Base-by-base conservation (phyloP, 2,329 filamentous ascomycete genomes). In the Rhinocladiella similis region DNA sequence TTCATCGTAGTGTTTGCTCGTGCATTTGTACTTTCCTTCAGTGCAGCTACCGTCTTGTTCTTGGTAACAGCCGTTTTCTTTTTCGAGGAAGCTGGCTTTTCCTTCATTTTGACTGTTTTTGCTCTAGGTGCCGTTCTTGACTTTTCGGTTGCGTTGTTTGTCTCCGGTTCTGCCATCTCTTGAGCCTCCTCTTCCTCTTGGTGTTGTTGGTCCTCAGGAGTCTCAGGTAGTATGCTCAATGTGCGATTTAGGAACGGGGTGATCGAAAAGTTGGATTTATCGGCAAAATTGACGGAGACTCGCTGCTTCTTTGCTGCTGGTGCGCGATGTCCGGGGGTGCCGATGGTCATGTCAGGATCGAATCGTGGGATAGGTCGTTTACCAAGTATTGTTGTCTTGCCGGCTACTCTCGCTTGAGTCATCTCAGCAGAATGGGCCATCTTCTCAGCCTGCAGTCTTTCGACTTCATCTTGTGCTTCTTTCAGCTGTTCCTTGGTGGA, bases 251-350 rank as follows among this genome's bases (percentile, higher is more conserved):
- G 79, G 77, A 96, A 97, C 0, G 93, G 93, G 0, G 93, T 97
- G 62, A 97, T 91, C 3, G 91, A 96, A 72, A 97, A 97, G 2
- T 83, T 86, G 0, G 92, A 97, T 72, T 96, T 97, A 68, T 96
- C 90, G 27, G 89, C 91, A 4, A 89, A 77, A 53, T 84, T 75
- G 1, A 83, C 80, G 36, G 83, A 81, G 18, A 85, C 82, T 47
- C 77, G 80, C 53, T 79, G 76, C 69, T 85, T 86, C 71, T 86
- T 88, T 19, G 75, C 72, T 46, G 69, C 63, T 36, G 70, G 67
- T n/a, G 63, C 69, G 43, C 75, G 68, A 45, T 77, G 76, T 41
- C 79, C 79, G 16, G 80, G 80, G 0, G 80, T 82, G 43, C 77
- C 77, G 63, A 82, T 79, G 9, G 72, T 75, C 47, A 76, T 69